phyloP scores from a whole-genome alignment of 805 yeast genomes.

The Pichia paraexigua region DNA sequence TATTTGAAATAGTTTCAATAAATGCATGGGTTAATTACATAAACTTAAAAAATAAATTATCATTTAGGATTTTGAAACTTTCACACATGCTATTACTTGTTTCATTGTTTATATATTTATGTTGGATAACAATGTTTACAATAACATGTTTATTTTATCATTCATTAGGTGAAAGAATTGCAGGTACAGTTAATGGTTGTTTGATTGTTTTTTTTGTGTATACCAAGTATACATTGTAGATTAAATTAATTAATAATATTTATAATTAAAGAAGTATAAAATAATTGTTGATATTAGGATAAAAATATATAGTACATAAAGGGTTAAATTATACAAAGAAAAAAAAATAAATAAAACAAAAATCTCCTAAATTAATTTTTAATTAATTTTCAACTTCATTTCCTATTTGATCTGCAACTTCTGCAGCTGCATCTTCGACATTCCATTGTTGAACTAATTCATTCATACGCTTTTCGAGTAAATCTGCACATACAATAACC shows the following conservation, averaged over 20 bases:
- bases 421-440: slow-evolving; percentile 1
- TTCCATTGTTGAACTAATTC: slow-evolving; percentile 13
- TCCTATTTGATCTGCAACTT: neutral
- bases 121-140: slow-evolving; percentile 34
- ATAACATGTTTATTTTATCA: slow-evolving; percentile 45
- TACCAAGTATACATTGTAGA: slow-evolving; percentile 9
- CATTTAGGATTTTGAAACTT: neutral
- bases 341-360: neutral
- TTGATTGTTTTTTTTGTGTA: slow-evolving; percentile 26
- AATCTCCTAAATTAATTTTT: neutral
- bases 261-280: neutral
- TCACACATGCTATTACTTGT: neutral
- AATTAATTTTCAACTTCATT: neutral
- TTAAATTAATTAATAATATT: neutral
- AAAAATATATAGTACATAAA: neutral
- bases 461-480: slow-evolving; percentile 33
- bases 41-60: neutral
- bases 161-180: slow-evolving; percentile 37
- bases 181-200: slow-evolving; percentile 36
- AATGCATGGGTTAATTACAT: slow-evolving; percentile 5
- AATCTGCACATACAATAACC: slow-evolving; percentile 51
- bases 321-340: neutral
- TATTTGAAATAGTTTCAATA: slow-evolving; percentile 16
- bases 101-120: neutral
- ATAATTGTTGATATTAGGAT: neutral